Evolutionary conservation across 768 basidiomycete species (phyloP), one percentile per base, ranked within the genome.

Genomic region (Tulasnella calospora): DNA sequence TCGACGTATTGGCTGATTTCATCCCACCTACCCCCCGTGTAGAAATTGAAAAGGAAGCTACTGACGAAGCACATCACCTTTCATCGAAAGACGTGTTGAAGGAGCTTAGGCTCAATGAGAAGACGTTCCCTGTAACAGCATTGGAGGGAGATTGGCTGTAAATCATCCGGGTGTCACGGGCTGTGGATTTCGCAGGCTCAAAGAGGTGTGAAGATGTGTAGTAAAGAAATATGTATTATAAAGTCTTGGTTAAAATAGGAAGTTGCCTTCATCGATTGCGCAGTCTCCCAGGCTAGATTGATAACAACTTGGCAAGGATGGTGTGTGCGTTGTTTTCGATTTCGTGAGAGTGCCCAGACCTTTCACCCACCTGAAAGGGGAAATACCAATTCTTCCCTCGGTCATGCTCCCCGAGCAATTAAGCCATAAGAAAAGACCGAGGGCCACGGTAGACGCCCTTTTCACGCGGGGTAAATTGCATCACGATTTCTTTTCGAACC

Each of bases 141-240:
- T 69, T 76, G 9, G 55, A 76, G 38, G 75, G 75, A 8, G 55
- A 76, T 61, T 76, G 75, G 75, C n/a, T 57, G 46, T 76, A 41
- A 76, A 33, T 17, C 1, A n/a, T n/a, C 61, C 10, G 30, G n/a
- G n/a, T 2, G 30, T 67, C 8, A 0, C 9, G 15, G 44, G 44
- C 17, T 44, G 44, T 8, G n/a, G 55, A 27, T 57, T 57, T 15
- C 30, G 30, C n/a, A 30, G 33, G 61, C 30, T 27, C 17, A 27
- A 19, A 27, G n/a, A 30, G 33, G 8, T 30, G 30, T 67, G 17
- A 30, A 67, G 10, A 19, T 35, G 33, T 67, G 30, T 67, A 67
- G 10, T 51, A n/a, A n/a, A 8, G n/a, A 51, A 51, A 21, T 47
- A 9, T 44, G 44, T 19, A 44, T 44, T 44, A 44, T 44, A 44